Evolutionary conservation across 129 eudicot species (phyloP), one percentile per base, ranked within the genome.

Genomic region (Tanacetum coccineum): DNA sequence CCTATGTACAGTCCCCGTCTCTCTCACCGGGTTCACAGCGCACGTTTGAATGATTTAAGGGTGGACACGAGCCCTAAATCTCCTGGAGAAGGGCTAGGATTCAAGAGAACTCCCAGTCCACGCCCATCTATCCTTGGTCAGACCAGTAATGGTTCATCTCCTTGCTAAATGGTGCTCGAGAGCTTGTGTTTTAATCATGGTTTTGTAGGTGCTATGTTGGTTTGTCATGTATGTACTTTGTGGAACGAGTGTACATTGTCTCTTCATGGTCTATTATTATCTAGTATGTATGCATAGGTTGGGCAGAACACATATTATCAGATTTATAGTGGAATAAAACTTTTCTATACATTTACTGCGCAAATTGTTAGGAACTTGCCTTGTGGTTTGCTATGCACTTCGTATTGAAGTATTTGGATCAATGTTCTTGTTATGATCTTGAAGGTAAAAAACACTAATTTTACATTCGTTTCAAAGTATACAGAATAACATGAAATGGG

Each of bases 1-100:
- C 74, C 86, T 17, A 66, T 65, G 25, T 76, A 80, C 69, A 85
- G 93, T 70, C 97, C 97, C 17, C 71, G 78, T 67, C 22, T 76
- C 59, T 53, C 85, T 44, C 79, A 61, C 18, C 73, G 57, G 80
- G 82, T 79, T 47, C 65, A 66, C 30, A 87, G 88, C 46, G 90
- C 95, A 17, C 91, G 74, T 42, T 9, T 82, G 67, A 64, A 47
- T 14, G 93, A 81, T 58, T 54, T 75, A 64, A 71, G 60, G 59
- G 75, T 18, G 14, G 84, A 67, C 48, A 73, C 71, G 70, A 81
- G 83, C 79, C 87, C 88, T 3, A 72, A 81, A 60, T 52, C 30
- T 14, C 76, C 71, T 56, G 82, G 64, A 30, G 78, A 77, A 72
- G 88, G 79, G 57, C 64, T 59, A 11, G 80, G 76, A 77, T 78